Evolutionary conservation across 2,329 filamentous ascomycete species (phyloP).

Genomic region (Botryotinia calthae): DNA sequence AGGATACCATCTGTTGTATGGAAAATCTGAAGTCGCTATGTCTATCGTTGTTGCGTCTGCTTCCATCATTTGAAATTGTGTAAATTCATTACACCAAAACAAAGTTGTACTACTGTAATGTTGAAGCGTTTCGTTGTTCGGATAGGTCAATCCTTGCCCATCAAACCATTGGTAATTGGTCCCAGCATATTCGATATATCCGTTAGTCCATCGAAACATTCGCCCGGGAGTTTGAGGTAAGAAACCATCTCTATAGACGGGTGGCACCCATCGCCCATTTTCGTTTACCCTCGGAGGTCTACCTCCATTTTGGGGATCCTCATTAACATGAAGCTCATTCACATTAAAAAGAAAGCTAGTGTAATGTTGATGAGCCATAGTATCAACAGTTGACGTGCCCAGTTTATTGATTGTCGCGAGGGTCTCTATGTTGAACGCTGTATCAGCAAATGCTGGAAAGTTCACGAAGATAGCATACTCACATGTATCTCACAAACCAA

Average conservation of each 20-base stretch:
- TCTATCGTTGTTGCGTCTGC: slow-evolving; percentile 24
- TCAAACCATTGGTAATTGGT: slow-evolving; percentile 22
- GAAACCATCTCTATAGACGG: slow-evolving; percentile 26
- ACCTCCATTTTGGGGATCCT: slow-evolving; percentile 25
- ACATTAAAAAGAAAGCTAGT: slow-evolving; percentile 42
- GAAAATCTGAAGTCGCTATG: slow-evolving; percentile 14
- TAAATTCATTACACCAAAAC: slow-evolving; percentile 29
- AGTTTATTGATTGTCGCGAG: slow-evolving; percentile 9
- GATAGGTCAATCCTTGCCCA: background rate
- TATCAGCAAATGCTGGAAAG: background rate
- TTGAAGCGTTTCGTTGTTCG: background rate
- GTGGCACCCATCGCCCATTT: slow-evolving; percentile 31
- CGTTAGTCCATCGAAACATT: slow-evolving; percentile 33
- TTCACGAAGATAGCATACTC: background rate
- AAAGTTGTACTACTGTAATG: slow-evolving; percentile 28
- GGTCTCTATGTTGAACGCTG: background rate
- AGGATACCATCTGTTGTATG: slow-evolving; percentile 27
- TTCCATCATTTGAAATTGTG: slow-evolving; percentile 25
- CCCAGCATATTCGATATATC: slow-evolving; percentile 21
- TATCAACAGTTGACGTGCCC: background rate
- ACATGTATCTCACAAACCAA: background rate
- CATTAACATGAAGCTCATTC: slow-evolving; percentile 43
- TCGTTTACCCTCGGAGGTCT: slow-evolving; percentile 22
- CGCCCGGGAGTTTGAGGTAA: slow-evolving; percentile 22
- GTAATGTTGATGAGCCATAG: slow-evolving; percentile 1